Evolutionary conservation across 352 stramenopile species (phyloP).

Genomic region (Globisporangium nunn): DNA sequence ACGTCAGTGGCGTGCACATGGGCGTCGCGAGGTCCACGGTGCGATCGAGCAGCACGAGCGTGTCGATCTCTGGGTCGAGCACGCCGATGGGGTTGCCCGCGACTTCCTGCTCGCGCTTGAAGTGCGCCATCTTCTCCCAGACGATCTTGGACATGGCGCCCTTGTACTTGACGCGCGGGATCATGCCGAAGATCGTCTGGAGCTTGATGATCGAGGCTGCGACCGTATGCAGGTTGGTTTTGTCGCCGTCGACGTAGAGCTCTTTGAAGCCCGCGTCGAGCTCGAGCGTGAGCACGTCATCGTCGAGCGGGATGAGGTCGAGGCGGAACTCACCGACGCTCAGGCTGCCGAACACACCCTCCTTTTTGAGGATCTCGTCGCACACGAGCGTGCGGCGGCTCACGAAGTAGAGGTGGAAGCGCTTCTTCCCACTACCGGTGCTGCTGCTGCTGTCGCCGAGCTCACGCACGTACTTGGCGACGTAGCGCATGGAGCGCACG

Average conservation of each 20-base stretch:
- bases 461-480: conserved; percentile 74
- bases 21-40: conserved; percentile 94
- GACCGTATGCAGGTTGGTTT: conserved; percentile 83
- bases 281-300: conserved; percentile 93
- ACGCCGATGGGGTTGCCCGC: conserved; percentile 69
- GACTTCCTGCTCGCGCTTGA: conserved; percentile 89
- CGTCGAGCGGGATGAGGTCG: conserved; percentile 94
- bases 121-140: conserved; percentile 87
- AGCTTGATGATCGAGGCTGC: conserved; percentile 89
- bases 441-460: conserved; percentile 26
- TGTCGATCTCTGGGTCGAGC: conserved; percentile 88
- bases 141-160: conserved; percentile 89
- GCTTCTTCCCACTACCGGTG: conserved; percentile 41
- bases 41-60: conserved; percentile 92
- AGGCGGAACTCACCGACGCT: conserved; percentile 89
- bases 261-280: conserved; percentile 82
- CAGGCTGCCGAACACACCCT: conserved; percentile 79
- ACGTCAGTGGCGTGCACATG: conserved; percentile 95
- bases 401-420: conserved; percentile 87
- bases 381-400: conserved; percentile 88
- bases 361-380: conserved; percentile 89
- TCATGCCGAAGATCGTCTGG: conserved; percentile 89
- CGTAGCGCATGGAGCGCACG: conserved; percentile 65
- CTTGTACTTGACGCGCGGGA: conserved; percentile 93
- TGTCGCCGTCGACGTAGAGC: conserved; percentile 86